Conservation (phyloP, 108 stramenopile species). For the Skeletonema grethae region DNA sequence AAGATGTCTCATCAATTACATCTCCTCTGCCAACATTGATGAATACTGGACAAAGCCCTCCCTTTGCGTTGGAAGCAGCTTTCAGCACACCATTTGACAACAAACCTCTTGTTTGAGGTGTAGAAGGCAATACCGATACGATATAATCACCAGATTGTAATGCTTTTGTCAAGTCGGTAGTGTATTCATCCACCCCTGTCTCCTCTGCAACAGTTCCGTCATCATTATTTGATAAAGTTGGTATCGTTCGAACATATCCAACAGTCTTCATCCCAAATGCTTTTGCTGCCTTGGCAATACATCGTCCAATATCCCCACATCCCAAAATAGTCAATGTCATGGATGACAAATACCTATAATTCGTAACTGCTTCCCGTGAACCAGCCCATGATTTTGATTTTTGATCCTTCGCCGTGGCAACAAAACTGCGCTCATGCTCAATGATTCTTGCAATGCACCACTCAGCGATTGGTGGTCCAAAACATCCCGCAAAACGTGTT, state of each 20-base stretch:
- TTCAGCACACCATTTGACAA: constrained; percentile 14
- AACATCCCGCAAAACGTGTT: constrained; percentile 58
- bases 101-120: constrained; percentile 43
- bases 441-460: constrained; percentile 62
- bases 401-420: constrained; percentile 41
- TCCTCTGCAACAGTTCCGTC: not conserved
- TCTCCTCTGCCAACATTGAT: constrained; percentile 61
- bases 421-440: constrained; percentile 56
- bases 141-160: constrained; percentile 51
- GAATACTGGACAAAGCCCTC: constrained; percentile 53
- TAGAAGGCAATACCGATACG: constrained; percentile 58
- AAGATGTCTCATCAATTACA: constrained; percentile 36
- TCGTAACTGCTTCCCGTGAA: constrained; percentile 20
- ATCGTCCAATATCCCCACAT: constrained; percentile 60
- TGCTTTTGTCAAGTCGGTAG: constrained; percentile 37
- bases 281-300: constrained; percentile 45
- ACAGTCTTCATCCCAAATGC: constrained; percentile 54
- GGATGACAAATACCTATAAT: constrained; percentile 54
- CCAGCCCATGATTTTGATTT: constrained; percentile 40
- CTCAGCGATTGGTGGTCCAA: constrained; percentile 62
- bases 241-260: constrained; percentile 32
- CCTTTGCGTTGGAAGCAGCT: constrained; percentile 17
- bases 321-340: constrained; percentile 54
- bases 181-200: constrained; percentile 34
- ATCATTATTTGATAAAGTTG: not conserved